Base-by-base conservation (phyloP, 805 yeast genomes). In the Saccharomycopsis selenospora region DNA sequence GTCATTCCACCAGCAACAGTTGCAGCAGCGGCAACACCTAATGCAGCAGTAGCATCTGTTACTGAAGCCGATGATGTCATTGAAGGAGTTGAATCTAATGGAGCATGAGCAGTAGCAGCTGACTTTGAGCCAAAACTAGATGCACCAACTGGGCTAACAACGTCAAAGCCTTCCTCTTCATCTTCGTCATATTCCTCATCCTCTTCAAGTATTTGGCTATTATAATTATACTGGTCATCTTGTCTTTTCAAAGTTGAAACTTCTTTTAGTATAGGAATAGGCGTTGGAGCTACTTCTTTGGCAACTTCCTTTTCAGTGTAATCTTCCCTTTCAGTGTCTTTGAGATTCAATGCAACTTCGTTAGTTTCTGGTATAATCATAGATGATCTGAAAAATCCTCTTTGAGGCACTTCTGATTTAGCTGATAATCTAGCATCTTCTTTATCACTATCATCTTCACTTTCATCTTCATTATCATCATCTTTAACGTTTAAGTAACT, bases 401-500 rank as follows among this genome's bases (percentile, higher is more conserved):
- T n/a, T n/a, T n/a, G n/a, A n/a, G n/a, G n/a, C n/a, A n/a, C n/a
- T n/a, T n/a, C n/a, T n/a, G n/a, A n/a, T 14, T 33, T 33, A 14
- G 20, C 17, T 17, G 38, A 6, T 6, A 20, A 14, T 14, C 38
- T 33, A 7, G 20, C 18, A 4, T 5, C 18, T 3, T 27, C 28
- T 14, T 40, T 33, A 18, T 10, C 36, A 14, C 23, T n/a, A 24
- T 28, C 14, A 14, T 42, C 45, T 8, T 45, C 48, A 13, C 33
- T 26, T 4, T 40, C 42, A n/a, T 41, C 44, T 24, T 45, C 49
- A 6, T 26, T 28, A 20, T 48, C 51, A 14, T 46, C 49, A 4
- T 50, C 53, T 10, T 47, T 26, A 8, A 47, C 23, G 11, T 23
- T 43, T 20, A 48, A 43, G 42, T 33, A 47, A 17, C 41, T 48